These are phyloP conservation scores for Russula sp. DNA, from an alignment of 768 basidiomycete species.

Conservation along the genomic window DNA sequence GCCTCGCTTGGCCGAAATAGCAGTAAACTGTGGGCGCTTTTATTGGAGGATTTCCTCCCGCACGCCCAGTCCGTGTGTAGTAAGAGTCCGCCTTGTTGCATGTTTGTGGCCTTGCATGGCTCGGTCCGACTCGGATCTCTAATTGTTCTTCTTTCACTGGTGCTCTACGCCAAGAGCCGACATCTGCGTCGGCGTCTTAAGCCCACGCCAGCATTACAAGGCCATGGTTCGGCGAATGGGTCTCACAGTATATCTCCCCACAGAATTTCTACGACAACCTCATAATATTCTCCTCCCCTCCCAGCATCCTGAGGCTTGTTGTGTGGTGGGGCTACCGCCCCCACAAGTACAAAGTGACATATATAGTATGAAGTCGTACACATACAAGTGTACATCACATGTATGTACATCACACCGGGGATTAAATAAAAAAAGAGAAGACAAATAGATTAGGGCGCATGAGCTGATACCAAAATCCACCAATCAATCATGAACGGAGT, in stretches of 20 bases:
- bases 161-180: constrained; percentile 16
- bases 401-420: too few species aligned
- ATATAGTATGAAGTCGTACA: too few species aligned
- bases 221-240: constrained; percentile 1
- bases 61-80: constrained; percentile 15
- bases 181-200: constrained; percentile 9
- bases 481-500: too few species aligned
- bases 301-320: too few species aligned
- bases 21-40: constrained; percentile 12
- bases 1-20: constrained; percentile 11
- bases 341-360: too few species aligned
- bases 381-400: too few species aligned
- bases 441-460: too few species aligned
- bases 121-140: neutral
- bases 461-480: too few species aligned
- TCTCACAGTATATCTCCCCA: neutral
- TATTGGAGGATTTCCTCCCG: constrained; percentile 16
- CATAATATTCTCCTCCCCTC: too few species aligned
- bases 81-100: constrained; percentile 19
- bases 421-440: too few species aligned
- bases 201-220: constrained; percentile 12
- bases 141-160: neutral
- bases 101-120: neutral
- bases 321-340: too few species aligned
- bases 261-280: neutral